Conservation (phyloP, 441 rosid species). For the Hura crepitans region DNA sequence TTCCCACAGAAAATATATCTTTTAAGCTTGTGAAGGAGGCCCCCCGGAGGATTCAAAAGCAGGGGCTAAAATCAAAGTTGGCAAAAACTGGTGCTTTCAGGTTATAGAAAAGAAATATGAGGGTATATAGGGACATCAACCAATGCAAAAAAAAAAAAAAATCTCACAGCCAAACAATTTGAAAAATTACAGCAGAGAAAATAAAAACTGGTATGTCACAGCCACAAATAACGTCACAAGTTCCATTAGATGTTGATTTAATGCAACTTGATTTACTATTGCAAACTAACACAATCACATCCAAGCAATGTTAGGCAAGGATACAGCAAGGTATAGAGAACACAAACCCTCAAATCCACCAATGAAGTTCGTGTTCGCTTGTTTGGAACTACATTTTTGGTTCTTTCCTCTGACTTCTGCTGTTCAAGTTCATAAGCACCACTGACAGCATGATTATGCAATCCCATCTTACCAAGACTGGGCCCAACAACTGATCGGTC, state of each 20-base stretch:
- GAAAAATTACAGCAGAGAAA: no score
- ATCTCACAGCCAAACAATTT: no score
- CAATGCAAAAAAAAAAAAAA: neutral
- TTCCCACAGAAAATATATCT: neutral
- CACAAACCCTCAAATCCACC: constrained; percentile 69
- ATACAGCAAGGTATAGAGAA: constrained; percentile 21
- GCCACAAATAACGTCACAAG: neutral
- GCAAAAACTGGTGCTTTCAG: neutral
- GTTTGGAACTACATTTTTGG: constrained; percentile 63
- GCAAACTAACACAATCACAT: constrained; percentile 7
- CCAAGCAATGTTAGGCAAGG: neutral
- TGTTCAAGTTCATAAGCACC: constrained; percentile 73
- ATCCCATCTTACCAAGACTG: constrained; percentile 64
- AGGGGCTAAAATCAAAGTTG: neutral
- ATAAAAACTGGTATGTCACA: neutral
- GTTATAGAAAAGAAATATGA: neutral
- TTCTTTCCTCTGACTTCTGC: constrained; percentile 67
- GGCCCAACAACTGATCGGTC: constrained; percentile 62
- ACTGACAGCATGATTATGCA: constrained; percentile 54
- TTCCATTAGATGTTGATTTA: neutral
- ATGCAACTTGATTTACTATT: neutral
- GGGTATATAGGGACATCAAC: neutral
- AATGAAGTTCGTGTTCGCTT: constrained; percentile 92
- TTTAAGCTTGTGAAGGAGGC: neutral
- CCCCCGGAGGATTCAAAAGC: neutral